phyloP scores from a whole-genome alignment of 1,284 basidiomycete genomes.

The Macrocystidia cucumis region DNA sequence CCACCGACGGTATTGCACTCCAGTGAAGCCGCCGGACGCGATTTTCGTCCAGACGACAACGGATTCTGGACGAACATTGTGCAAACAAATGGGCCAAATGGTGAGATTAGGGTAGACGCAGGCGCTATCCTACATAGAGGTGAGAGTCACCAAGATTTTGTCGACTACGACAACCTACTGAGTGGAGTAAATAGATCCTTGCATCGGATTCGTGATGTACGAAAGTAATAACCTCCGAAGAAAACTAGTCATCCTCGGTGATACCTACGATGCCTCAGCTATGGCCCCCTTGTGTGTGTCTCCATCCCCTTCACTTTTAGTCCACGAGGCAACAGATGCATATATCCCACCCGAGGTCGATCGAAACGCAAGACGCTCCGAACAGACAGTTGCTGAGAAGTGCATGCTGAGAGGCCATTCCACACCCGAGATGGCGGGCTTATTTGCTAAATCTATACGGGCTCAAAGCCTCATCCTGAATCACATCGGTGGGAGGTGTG shows the following conservation, averaged over 20 bases:
- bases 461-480: constrained; percentile 73
- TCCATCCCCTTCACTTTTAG: constrained; percentile 43
- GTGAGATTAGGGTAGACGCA: constrained; percentile 59
- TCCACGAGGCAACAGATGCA: constrained; percentile 85
- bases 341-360: constrained; percentile 56
- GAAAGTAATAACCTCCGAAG: constrained; percentile 44
- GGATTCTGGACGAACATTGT: constrained; percentile 68
- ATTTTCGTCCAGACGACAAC: constrained; percentile 48
- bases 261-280: constrained; percentile 59
- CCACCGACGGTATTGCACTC: constrained; percentile 42
- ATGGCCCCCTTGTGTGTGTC: constrained; percentile 47
- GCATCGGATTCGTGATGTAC: constrained; percentile 75
- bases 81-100: constrained; percentile 22
- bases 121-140: constrained; percentile 81
- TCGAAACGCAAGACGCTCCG: constrained; percentile 35
- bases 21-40: constrained; percentile 62
- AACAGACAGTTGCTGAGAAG: constrained; percentile 44
- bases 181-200: constrained; percentile 58
- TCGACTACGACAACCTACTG: not conserved
- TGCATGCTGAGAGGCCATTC: constrained; percentile 73
- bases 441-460: constrained; percentile 60
- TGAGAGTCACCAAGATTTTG: constrained; percentile 21
- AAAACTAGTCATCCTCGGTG: constrained; percentile 49
- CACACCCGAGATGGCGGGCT: constrained; percentile 76
- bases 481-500: constrained; percentile 73